A percentile compares a stretch with the other conserved stretches of the same genome.
Conservation (phyloP, 768 basidiomycete genomes). For the Imleria badia region DNA sequence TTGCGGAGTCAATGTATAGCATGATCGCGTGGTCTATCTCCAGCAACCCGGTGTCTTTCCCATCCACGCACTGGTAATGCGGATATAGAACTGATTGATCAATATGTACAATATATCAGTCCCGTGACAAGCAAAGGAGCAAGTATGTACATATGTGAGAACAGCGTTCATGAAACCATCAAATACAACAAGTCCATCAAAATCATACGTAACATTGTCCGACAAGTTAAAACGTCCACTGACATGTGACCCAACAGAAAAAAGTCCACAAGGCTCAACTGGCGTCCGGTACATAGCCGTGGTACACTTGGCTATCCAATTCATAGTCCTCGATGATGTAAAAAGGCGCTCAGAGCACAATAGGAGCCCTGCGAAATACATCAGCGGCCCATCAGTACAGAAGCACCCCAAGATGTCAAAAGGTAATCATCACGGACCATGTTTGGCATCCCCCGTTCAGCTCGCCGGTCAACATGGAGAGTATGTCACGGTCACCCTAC, state of each 20-base stretch:
- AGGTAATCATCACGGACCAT: conserved; percentile 1
- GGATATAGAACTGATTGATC: not conserved
- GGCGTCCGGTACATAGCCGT: not conserved
- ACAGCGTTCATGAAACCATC: not conserved
- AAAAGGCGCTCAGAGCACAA: not conserved
- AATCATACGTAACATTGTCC: conserved; percentile 9
- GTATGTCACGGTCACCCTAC: conserved; percentile 22
- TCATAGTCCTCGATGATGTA: not conserved
- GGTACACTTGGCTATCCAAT: not conserved
- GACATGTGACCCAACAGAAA: not conserved
- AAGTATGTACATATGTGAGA: not conserved
- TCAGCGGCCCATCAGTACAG: conserved; percentile 1
- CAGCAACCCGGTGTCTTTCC: not conserved
- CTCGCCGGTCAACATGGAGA: not conserved
- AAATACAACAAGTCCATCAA: conserved; percentile 9
- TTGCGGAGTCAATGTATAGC: too few species aligned
- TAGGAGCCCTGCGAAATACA: conserved; percentile 1
- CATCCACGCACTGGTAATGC: not conserved
- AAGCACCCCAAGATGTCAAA: not conserved
- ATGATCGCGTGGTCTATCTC: not conserved
- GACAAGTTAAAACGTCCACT: not conserved
- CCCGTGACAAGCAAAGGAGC: not conserved
- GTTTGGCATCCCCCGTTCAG: not conserved
- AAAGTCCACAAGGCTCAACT: conserved; percentile 1
- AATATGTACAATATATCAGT: not conserved